A percentile compares a stretch with the other conserved stretches of the same genome.
phyloP scores from a whole-genome alignment of 2,329 filamentous ascomycete species.

The Niveomyces coronatus region DNA sequence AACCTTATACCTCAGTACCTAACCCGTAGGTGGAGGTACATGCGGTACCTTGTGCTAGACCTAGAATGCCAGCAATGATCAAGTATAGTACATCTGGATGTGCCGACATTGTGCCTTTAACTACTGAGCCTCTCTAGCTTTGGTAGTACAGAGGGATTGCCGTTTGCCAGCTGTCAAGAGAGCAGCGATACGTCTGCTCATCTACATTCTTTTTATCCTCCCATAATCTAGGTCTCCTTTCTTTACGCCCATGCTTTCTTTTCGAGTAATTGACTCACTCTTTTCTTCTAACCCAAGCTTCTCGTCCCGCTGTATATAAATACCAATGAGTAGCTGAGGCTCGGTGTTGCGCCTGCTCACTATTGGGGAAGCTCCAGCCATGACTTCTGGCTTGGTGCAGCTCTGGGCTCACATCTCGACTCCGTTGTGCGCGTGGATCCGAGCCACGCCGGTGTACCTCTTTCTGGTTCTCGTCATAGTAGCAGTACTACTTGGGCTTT shows the following conservation, averaged over 20 bases:
- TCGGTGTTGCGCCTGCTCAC: background rate
- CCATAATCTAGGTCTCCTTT: too few species aligned
- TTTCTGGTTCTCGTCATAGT: slow-evolving; percentile 26
- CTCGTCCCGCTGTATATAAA: background rate
- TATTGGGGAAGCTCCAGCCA: background rate
- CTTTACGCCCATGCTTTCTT: background rate
- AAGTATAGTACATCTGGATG: too few species aligned
- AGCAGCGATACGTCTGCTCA: too few species aligned
- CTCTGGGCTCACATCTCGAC: slow-evolving; percentile 25
- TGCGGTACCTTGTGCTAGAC: too few species aligned
- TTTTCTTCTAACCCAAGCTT: background rate
- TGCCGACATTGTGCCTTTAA: too few species aligned
- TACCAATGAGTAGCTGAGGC: background rate
- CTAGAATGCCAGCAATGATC: too few species aligned
- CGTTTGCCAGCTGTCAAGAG: too few species aligned
- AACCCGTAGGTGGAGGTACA: too few species aligned
- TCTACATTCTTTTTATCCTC: too few species aligned
- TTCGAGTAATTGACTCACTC: background rate
- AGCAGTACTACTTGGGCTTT: slow-evolving; percentile 24
- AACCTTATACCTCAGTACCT: too few species aligned
- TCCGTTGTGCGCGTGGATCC: slow-evolving; percentile 25
- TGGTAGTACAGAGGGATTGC: too few species aligned
- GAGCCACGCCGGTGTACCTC: slow-evolving; percentile 29
- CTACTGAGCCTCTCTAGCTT: too few species aligned
- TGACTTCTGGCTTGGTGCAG: slow-evolving; percentile 16